Percentiles rank a stretch among this genome's conserved stretches.
Conservation (phyloP, 192 early-diverging fungal genomes). For the Phycomyces nitens region DNA sequence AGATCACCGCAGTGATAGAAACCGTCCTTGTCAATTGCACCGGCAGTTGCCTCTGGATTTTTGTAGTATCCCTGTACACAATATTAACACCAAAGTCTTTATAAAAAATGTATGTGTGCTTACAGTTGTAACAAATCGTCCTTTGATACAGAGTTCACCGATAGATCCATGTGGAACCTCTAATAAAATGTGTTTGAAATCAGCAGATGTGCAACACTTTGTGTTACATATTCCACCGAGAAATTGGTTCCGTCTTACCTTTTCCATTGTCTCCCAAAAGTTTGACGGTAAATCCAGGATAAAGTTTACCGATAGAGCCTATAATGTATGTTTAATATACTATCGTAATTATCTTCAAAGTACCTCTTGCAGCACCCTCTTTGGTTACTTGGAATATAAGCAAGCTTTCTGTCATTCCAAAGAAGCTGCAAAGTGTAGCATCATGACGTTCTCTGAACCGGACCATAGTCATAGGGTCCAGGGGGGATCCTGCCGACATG, state of each 20-base stretch:
- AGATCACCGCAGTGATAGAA: slow-evolving; percentile 55
- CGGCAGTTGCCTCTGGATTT: slow-evolving; percentile 37
- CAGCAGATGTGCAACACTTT: no score
- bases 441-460: neutral
- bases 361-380: neutral
- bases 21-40: slow-evolving; percentile 45
- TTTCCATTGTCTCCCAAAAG: no score
- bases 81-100: neutral
- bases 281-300: no score
- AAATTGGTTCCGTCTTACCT: no score
- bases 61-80: slow-evolving; percentile 41
- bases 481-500: neutral
- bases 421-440: slow-evolving; percentile 21
- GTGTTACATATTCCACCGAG: no score
- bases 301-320: neutral
- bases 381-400: slow-evolving; percentile 3
- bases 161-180: slow-evolving; percentile 36
- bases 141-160: slow-evolving; percentile 48
- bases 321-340: neutral
- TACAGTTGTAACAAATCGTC: slow-evolving; percentile 30
- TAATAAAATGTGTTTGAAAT: neutral
- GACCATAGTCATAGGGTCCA: neutral
- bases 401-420: slow-evolving; percentile 34
- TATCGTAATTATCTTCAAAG: neutral
- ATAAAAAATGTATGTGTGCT: neutral